Conservation (phyloP, 106 monocot genomes). For the Vanilla planifolia region DNA sequence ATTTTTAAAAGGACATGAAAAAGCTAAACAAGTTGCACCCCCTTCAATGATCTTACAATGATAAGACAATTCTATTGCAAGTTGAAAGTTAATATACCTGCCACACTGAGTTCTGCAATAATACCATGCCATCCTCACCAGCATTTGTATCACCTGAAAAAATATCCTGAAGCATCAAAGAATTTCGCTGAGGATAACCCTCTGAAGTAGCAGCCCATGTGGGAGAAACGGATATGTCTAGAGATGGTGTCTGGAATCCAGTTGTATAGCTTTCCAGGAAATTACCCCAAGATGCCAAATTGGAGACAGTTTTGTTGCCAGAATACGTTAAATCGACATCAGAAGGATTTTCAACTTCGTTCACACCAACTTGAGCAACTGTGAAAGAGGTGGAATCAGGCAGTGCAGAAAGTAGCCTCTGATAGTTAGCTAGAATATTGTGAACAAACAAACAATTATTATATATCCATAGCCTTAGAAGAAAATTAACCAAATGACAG, state of each 20-base stretch:
- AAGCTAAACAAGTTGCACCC: too few species aligned
- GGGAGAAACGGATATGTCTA: slow-evolving; percentile 1
- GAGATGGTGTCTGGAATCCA: slow-evolving; percentile 1
- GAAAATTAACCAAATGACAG: background rate
- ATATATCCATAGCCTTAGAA: background rate
- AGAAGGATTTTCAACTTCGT: background rate
- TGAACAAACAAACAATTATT: background rate
- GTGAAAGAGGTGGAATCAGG: slow-evolving; percentile 4
- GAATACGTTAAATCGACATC: background rate
- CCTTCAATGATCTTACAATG: too few species aligned
- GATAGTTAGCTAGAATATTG: slow-evolving; percentile 1
- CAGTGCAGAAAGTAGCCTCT: background rate
- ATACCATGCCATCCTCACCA: background rate
- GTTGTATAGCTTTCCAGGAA: background rate
- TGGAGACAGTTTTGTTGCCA: background rate
- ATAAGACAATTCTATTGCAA: too few species aligned
- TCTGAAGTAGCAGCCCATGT: slow-evolving; percentile 1
- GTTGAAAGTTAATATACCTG: background rate
- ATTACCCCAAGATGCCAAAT: background rate
- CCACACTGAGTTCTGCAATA: background rate
- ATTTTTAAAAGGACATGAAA: too few species aligned
- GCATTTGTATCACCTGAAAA: background rate
- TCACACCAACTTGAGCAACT: slow-evolving; percentile 1
- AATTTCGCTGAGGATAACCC: background rate
- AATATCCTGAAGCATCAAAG: slow-evolving; percentile 5